These are phyloP conservation scores for Cystoderma amianthinum DNA, from an alignment of 768 basidiomycete species.

Conservation along the genomic window DNA sequence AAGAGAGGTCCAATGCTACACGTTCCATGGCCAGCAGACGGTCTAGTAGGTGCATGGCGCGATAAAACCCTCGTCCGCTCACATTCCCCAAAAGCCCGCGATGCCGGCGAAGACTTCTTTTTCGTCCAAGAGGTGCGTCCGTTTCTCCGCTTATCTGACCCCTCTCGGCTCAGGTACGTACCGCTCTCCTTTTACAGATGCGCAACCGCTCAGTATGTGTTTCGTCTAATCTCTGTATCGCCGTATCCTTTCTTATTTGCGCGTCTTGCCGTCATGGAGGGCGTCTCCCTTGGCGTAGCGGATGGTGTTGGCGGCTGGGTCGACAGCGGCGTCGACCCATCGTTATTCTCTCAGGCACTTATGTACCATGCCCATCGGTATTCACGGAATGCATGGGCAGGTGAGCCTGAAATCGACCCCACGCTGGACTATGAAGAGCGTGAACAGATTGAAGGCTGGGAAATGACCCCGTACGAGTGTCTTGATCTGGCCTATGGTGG, in stretches of 20 bases:
- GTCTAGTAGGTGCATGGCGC: constrained; percentile 61
- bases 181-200: constrained; percentile 42
- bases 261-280: constrained; percentile 37
- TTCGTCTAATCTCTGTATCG: constrained; percentile 13
- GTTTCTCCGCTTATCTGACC: background rate
- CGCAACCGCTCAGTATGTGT: constrained; percentile 66
- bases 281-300: constrained; percentile 76
- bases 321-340: constrained; percentile 76
- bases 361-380: constrained; percentile 83
- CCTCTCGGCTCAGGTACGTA: background rate
- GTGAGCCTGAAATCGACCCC: constrained; percentile 78
- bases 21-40: constrained; percentile 51
- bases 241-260: constrained; percentile 15
- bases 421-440: constrained; percentile 66
- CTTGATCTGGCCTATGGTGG: constrained; percentile 66
- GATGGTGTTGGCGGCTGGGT: constrained; percentile 96
- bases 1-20: constrained; percentile 26
- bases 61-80: constrained; percentile 48
- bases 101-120: constrained; percentile 45
- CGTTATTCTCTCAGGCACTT: constrained; percentile 84
- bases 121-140: constrained; percentile 61
- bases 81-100: constrained; percentile 27
- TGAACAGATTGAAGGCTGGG: constrained; percentile 68
- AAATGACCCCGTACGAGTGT: constrained; percentile 66
- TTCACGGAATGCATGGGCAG: constrained; percentile 69